Percentiles rank a stretch among this genome's conserved stretches.
phyloP scores from a whole-genome alignment of 2,329 filamentous ascomycete genomes.

The Beauveria sp. region DNA sequence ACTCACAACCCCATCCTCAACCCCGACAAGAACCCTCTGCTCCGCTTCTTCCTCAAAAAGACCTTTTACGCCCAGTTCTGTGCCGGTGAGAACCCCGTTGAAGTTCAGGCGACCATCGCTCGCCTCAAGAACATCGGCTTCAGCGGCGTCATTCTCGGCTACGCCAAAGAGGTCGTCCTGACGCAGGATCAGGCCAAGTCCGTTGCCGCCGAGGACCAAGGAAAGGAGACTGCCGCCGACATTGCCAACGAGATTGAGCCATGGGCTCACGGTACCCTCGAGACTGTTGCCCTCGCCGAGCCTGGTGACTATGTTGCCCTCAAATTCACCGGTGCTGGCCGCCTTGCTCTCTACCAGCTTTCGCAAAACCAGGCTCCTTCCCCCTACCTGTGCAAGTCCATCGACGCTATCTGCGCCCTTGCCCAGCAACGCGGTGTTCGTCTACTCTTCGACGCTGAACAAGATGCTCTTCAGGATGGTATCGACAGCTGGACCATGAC shows the following conservation, averaged over 20 bases:
- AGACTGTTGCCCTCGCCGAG: conserved; percentile 62
- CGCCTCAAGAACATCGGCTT: conserved; percentile 69
- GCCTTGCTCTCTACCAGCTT: conserved; percentile 60
- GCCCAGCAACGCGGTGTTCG: conserved; percentile 62
- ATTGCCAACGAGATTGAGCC: conserved; percentile 54
- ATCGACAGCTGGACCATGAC: conserved; percentile 73
- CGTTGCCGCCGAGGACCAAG: conserved; percentile 36
- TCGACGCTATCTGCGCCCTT: conserved; percentile 66
- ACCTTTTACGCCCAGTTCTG: conserved; percentile 92
- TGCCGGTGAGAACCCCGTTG: conserved; percentile 63
- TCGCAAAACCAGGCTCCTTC: conserved; percentile 56
- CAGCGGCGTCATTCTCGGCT: conserved; percentile 75
- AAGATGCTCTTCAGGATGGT: conserved; percentile 67
- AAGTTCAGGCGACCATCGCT: conserved; percentile 59
- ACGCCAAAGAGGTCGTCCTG: conserved; percentile 74
- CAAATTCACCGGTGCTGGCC: conserved; percentile 78
- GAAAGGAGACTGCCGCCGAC: conserved; percentile 39
- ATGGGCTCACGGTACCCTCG: conserved; percentile 68
- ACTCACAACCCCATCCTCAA: conserved; percentile 59
- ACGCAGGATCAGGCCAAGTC: conserved; percentile 42
- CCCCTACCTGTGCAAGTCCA: conserved; percentile 56
- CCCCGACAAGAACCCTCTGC: conserved; percentile 66
- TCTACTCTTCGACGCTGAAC: conserved; percentile 81
- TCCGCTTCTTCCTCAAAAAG: conserved; percentile 64
- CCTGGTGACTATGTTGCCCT: conserved; percentile 57